A percentile compares a stretch with the other conserved stretches of the same genome.
Evolutionary conservation across 2,329 filamentous ascomycete genomes (phyloP).

Genomic region (Microsporum canis): DNA sequence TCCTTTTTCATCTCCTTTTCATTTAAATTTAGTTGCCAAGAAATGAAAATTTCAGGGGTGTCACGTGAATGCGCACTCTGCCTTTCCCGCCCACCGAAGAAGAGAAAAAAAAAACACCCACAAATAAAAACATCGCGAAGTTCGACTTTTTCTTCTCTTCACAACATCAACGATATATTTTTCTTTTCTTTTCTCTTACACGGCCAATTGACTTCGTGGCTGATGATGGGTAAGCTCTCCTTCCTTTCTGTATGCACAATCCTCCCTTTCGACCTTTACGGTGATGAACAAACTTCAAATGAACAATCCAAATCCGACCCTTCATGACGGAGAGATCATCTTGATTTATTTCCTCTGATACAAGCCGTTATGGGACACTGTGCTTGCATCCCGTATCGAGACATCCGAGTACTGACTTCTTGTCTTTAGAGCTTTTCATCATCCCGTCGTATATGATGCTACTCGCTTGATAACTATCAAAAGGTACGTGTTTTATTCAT

Average conservation of each 20-base stretch:
- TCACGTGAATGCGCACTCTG: not conserved
- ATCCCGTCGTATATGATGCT: not conserved
- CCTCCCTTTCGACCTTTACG: not conserved
- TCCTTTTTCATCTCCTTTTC: not conserved
- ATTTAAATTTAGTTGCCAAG: not conserved
- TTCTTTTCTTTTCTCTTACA: not conserved
- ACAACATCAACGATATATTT: not conserved
- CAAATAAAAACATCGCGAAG: slow-evolving; percentile 3
- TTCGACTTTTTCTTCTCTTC: not conserved
- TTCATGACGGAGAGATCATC: slow-evolving; percentile 38
- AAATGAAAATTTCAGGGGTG: not conserved
- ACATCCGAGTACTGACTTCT: not conserved
- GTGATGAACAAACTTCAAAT: slow-evolving; percentile 34
- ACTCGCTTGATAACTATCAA: not conserved
- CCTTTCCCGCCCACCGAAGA: not conserved
- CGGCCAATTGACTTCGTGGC: not conserved
- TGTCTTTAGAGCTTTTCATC: not conserved
- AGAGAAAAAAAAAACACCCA: not conserved
- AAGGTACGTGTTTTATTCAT: not conserved
- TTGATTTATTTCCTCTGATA: slow-evolving; percentile 1
- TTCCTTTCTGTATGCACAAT: not conserved
- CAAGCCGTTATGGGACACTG: not conserved
- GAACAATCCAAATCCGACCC: slow-evolving; percentile 51
- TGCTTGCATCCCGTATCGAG: slow-evolving; percentile 1
- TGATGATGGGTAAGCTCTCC: not conserved